A percentile compares a stretch with the other conserved stretches of the same genome.
Conservation (phyloP, 108 stramenopile species). For the Cyclotella cryptica region DNA sequence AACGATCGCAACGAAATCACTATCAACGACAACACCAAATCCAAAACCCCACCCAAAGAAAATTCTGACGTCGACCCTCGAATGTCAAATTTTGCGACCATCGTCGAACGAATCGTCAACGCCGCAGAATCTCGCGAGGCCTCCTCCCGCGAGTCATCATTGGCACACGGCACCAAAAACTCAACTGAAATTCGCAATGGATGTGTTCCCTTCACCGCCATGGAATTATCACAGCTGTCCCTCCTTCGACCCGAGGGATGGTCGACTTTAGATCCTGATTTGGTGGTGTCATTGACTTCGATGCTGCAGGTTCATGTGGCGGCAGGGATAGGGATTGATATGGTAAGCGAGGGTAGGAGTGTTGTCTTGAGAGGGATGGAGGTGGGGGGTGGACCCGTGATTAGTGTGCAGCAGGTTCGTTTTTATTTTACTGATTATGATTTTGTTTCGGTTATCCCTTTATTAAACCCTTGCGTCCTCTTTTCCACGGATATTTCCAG, state of each 20-base stretch:
- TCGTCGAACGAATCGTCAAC: conserved; percentile 54
- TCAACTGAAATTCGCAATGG: conserved; percentile 27
- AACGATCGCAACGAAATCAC: background rate
- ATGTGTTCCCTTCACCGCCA: conserved; percentile 48
- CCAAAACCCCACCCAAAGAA: background rate
- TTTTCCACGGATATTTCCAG: conserved; percentile 12
- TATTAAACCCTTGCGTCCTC: background rate
- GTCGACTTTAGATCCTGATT: conserved; percentile 53
- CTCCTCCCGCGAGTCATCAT: conserved; percentile 37
- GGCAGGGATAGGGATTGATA: conserved; percentile 50
- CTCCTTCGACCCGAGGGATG: conserved; percentile 39
- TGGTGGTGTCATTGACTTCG: conserved; percentile 39
- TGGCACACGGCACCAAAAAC: background rate
- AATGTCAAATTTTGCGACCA: too few relatives aligned
- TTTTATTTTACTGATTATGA: background rate
- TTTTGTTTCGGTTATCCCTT: background rate
- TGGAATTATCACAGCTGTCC: conserved; percentile 60
- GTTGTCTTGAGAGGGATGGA: conserved; percentile 28
- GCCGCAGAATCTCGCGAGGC: conserved; percentile 49
- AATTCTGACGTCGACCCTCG: background rate
- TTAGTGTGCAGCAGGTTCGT: conserved; percentile 44
- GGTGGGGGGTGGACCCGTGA: conserved; percentile 24
- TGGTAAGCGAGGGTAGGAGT: conserved; percentile 57
- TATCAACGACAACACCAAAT: background rate
- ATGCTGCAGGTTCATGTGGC: conserved; percentile 58